Percentiles rank a stretch among this genome's conserved stretches.
phyloP scores from a whole-genome alignment of 2,329 filamentous ascomycete genomes.

The Diaporthe australafricana region DNA sequence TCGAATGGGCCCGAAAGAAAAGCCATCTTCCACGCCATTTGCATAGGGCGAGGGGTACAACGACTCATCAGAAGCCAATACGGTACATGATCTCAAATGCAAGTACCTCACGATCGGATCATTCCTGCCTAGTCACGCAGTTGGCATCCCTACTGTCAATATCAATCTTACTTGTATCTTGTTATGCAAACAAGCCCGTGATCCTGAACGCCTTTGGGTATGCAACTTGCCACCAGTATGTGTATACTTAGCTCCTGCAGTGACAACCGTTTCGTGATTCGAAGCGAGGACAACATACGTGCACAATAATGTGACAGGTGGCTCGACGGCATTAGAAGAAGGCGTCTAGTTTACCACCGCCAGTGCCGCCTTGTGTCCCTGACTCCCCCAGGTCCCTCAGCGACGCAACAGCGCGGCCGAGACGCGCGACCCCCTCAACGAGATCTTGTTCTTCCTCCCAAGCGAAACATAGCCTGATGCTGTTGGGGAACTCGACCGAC shows the following conservation, averaged over 20 bases:
- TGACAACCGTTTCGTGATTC: no score
- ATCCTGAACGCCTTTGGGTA: no score
- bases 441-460: constrained; percentile 77
- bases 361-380: background rate
- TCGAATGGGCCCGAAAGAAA: no score
- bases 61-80: no score
- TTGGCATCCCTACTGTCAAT: background rate
- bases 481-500: constrained; percentile 66
- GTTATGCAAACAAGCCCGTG: background rate
- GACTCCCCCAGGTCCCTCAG: constrained; percentile 8
- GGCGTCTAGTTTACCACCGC: constrained; percentile 13
- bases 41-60: no score
- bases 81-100: no score
- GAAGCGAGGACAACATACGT: background rate
- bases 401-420: constrained; percentile 41
- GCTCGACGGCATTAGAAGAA: constrained; percentile 16
- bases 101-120: no score
- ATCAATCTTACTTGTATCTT: background rate
- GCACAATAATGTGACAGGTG: no score
- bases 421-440: constrained; percentile 71
- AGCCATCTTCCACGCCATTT: background rate
- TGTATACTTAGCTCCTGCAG: background rate
- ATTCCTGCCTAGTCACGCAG: no score
- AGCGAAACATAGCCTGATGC: constrained; percentile 76
- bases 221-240: background rate